Conservation (phyloP, 495 filamentous ascomycete species). For the Clavariopsis aquatica region DNA sequence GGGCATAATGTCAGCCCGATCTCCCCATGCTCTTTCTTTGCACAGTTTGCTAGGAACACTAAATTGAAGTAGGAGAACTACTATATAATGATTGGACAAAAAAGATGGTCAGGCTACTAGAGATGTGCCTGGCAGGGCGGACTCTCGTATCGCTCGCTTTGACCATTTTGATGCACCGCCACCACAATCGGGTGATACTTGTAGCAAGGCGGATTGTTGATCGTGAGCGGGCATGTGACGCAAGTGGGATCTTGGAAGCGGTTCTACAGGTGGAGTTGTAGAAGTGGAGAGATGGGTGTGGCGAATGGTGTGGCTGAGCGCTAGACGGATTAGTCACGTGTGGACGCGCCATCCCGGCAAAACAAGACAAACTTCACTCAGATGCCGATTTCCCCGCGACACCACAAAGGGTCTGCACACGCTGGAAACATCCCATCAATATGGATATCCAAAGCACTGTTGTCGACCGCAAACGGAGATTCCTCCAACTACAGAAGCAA, state of each 20-base stretch:
- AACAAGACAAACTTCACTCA: not conserved
- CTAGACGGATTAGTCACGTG: not conserved
- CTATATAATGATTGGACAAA: conserved; percentile 5
- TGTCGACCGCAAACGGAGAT: conserved; percentile 32
- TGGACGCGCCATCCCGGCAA: not conserved
- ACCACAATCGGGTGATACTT: conserved; percentile 5
- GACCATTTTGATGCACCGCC: conserved; percentile 25
- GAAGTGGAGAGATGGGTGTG: not conserved
- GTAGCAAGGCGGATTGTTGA: not conserved
- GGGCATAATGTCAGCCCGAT: not conserved
- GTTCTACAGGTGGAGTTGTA: not conserved
- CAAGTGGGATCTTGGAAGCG: not conserved
- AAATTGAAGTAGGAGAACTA: not conserved
- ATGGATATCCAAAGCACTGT: conserved; percentile 26
- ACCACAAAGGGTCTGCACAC: not conserved
- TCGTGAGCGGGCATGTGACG: not conserved
- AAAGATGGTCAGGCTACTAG: not conserved
- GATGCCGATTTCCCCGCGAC: not conserved
- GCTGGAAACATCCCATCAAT: not conserved
- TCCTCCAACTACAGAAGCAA: conserved; percentile 38
- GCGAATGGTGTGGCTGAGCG: not conserved
- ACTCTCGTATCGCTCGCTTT: conserved; percentile 23
- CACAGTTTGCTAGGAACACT: not conserved
- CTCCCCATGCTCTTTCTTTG: not conserved
- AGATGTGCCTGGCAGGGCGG: conserved; percentile 19